Evolutionary conservation across 805 yeast genomes (phyloP), one percentile per base, ranked within the genome.

Genomic region (Yamadazyma takamatsuzukensis): DNA sequence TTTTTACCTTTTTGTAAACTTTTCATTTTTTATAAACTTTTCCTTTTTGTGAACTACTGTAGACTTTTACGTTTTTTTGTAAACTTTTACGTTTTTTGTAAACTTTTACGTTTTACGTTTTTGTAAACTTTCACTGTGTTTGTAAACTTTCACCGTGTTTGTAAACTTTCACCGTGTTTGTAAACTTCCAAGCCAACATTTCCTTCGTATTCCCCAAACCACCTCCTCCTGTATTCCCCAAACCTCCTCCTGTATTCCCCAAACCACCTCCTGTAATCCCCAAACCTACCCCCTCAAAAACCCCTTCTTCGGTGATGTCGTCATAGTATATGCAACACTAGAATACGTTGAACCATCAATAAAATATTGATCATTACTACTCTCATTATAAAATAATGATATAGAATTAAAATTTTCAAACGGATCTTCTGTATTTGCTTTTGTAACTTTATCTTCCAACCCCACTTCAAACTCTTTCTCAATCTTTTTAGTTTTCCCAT

Each of bases 361-460:
- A 53, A 72, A 63, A 4, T 72, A 60, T 27, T 48, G 48, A 27
- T 72, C 65, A 18, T 64, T 70, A n/a, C 38, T 44, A 3, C 37
- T 69, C 28, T 78, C 86, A 37, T 76, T 80, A 53, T 86, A 88
- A 47, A 84, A 83, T 47, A 88, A 67, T 5, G 95, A 86, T 55
- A 88, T 83, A 0, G 96, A 87, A 51, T 80, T 84, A 61, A 88
- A 88, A 49, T 78, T 77, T 31, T 78, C 83, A 56, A 88, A 88
- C 2, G 96, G 96, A 56, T 88, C 96, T 17, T 50, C 53, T 10
- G 64, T 64, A 4, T 40, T 37, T 4, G 40, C 17, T 23, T 31
- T 32, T 7, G 36, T 29, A n/a, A 18, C 32, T 27, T 39, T 23
- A 5, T 27, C 32, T 14, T 39, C 27, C 11, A n/a, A 15, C 18